Conservation (phyloP, 768 basidiomycete species). For the Filobasidium floriforme region DNA sequence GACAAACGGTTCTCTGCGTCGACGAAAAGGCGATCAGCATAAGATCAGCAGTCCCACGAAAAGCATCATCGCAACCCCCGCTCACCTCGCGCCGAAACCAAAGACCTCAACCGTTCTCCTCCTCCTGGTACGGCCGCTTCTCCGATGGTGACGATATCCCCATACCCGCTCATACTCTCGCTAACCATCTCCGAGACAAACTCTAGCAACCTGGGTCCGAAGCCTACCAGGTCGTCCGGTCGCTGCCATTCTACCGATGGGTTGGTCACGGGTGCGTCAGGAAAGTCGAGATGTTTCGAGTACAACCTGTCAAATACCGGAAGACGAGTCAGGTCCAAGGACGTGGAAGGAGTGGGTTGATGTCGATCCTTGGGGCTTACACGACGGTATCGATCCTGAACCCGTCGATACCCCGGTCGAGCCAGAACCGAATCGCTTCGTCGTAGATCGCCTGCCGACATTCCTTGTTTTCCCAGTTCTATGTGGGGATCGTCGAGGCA, state of each 20-base stretch:
- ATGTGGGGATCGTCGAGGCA: too few species aligned
- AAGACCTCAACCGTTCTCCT: too few species aligned
- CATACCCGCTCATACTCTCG: too few species aligned
- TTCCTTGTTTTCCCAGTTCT: conserved; percentile 64
- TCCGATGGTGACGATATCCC: too few species aligned
- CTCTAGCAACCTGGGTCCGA: conserved; percentile 60
- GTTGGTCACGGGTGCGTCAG: conserved; percentile 58
- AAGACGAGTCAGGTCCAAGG: not conserved
- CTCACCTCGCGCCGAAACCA: too few species aligned
- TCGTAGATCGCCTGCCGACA: conserved; percentile 50
- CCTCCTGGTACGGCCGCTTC: too few species aligned
- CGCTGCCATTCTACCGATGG: conserved; percentile 52
- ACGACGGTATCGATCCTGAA: too few species aligned
- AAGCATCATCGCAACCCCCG: too few species aligned
- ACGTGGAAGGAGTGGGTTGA: not conserved
- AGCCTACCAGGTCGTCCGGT: conserved; percentile 10
- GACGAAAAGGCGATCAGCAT: too few species aligned
- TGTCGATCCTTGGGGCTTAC: not conserved
- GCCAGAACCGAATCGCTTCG: conserved; percentile 60
- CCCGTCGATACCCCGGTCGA: conserved; percentile 64
- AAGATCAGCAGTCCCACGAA: too few species aligned
- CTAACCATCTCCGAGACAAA: conserved; percentile 61
- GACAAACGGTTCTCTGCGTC: too few species aligned
- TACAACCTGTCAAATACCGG: conserved; percentile 51
- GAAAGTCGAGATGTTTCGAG: conserved; percentile 58